Evolutionary conservation across 2,329 filamentous ascomycete genomes (phyloP), one percentile per base, ranked within the genome.

Genomic region (Arthrobotrys conoides): DNA sequence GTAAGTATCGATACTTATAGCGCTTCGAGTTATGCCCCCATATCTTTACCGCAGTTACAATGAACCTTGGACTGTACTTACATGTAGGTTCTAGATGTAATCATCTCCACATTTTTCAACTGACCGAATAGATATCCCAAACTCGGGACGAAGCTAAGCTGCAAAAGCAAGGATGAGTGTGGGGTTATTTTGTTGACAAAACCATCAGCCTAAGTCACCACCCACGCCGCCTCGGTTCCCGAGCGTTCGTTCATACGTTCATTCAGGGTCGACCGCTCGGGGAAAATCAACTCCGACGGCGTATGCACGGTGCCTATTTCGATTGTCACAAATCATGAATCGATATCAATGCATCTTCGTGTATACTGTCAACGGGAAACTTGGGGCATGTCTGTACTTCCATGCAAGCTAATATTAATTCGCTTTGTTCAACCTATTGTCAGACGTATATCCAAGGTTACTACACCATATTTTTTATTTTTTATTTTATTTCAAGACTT

Each of bases 1-100:
- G 36, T 44, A 61, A n/a, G 57, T 61, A 61, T 61, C 57, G 20
- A 61, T 61, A 61, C 57, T 41, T 61, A 44, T 18, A 44, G 24
- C 33, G 57, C 33, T 36, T 61, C 18, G 16, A 18, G 18, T n/a
- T 44, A 61, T 61, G 57, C 36, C 18, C 10, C 9, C 20, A 61
- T 61, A 27, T 16, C 20, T 44, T 24, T 27, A 10, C 33, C 33
- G 57, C 57, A 44, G 44, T 61, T 36, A 24, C 57, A 24, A 18
- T 10, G 36, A 24, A n/a, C 30, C 27, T 20, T 24, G 33, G 2
- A 16, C 10, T 38, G 16, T 33, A 33, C 6, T 20, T 55, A 24
- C 22, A 14, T 16, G 3, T 44, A 24, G 24, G 10, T 30, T 30
- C 27, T 30, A 36, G 33, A 14, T 24, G 22, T 36, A 61, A 44